These are phyloP conservation scores for Solanum pennellii DNA, from an alignment of 257 asterid species.

Conservation along the genomic window DNA sequence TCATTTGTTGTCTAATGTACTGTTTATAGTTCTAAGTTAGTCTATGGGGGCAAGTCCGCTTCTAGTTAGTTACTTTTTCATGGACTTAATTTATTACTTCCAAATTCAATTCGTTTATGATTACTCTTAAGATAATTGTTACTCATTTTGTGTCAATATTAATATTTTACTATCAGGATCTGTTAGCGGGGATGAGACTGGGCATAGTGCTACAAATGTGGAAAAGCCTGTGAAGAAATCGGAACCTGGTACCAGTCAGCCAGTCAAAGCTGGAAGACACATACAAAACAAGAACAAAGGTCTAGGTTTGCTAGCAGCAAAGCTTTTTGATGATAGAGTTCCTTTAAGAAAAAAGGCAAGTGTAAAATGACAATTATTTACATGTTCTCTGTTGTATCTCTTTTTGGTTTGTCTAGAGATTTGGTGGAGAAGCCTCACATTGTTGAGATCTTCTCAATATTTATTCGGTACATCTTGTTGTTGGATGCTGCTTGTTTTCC, in stretches of 20 bases:
- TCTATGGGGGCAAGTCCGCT: not conserved
- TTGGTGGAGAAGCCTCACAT: not conserved
- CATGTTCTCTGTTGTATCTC: not conserved
- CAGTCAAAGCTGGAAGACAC: not conserved
- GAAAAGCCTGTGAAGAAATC: slow-evolving; percentile 15
- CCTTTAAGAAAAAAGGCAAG: slow-evolving; percentile 60
- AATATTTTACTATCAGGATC: slow-evolving; percentile 36
- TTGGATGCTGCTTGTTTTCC: not conserved
- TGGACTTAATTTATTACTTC: not conserved
- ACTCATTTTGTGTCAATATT: slow-evolving; percentile 9
- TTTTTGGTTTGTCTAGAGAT: not conserved
- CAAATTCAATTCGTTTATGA: not conserved
- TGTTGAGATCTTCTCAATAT: not conserved
- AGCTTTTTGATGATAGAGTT: slow-evolving; percentile 41
- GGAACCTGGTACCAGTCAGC: slow-evolving; percentile 6
- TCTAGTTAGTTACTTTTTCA: not conserved
- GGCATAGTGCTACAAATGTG: slow-evolving; percentile 10
- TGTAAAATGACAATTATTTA: not conserved
- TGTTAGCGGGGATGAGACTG: slow-evolving; percentile 22
- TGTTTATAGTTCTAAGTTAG: not conserved
- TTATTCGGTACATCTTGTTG: not conserved
- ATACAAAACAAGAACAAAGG: slow-evolving; percentile 16
- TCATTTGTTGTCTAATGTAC: not conserved
- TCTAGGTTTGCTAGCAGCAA: slow-evolving; percentile 20
- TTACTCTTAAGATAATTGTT: not conserved